These are phyloP conservation scores for Phytophthora rubi DNA, from an alignment of 352 stramenopile genomes.

Conservation along the genomic window DNA sequence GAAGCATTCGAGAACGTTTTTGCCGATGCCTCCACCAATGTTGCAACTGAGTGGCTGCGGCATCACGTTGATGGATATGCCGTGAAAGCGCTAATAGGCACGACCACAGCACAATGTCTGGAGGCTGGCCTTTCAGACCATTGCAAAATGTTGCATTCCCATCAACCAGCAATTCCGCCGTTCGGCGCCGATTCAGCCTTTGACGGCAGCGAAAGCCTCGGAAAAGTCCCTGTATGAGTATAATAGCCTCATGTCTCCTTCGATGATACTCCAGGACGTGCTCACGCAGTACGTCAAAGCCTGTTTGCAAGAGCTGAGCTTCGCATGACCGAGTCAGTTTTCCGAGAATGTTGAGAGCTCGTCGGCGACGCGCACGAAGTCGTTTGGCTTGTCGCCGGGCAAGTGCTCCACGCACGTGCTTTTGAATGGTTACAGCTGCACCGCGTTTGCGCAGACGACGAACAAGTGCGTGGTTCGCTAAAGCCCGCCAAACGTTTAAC, in stretches of 20 bases:
- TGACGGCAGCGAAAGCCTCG: constrained; percentile 51
- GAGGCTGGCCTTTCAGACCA: constrained; percentile 42
- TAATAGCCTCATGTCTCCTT: constrained; percentile 11
- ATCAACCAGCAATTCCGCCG: constrained; percentile 50
- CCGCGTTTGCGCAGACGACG: constrained; percentile 51
- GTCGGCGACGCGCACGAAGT: constrained; percentile 42
- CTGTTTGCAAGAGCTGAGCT: constrained; percentile 39
- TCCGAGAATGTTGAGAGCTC: constrained; percentile 39
- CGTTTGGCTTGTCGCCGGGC: constrained; percentile 42
- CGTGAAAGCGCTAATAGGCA: constrained; percentile 60
- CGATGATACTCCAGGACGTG: constrained; percentile 39
- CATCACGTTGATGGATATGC: constrained; percentile 33
- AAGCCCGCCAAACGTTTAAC: constrained; percentile 40
- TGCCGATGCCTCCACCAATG: constrained; percentile 46
- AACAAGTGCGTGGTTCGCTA: constrained; percentile 59
- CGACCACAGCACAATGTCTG: constrained; percentile 52
- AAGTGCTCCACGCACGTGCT: constrained; percentile 51
- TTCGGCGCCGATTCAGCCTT: constrained; percentile 37
- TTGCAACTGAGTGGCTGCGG: constrained; percentile 34
- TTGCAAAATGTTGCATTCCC: constrained; percentile 15
- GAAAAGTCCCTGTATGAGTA: constrained; percentile 54
- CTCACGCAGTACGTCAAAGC: constrained; percentile 39
- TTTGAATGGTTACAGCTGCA: constrained; percentile 60
- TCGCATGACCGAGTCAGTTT: constrained; percentile 44
- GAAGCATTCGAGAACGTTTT: constrained; percentile 30